Evolutionary conservation across 1,284 basidiomycete genomes (phyloP).

Genomic region (Ceraceosorus guamensis): DNA sequence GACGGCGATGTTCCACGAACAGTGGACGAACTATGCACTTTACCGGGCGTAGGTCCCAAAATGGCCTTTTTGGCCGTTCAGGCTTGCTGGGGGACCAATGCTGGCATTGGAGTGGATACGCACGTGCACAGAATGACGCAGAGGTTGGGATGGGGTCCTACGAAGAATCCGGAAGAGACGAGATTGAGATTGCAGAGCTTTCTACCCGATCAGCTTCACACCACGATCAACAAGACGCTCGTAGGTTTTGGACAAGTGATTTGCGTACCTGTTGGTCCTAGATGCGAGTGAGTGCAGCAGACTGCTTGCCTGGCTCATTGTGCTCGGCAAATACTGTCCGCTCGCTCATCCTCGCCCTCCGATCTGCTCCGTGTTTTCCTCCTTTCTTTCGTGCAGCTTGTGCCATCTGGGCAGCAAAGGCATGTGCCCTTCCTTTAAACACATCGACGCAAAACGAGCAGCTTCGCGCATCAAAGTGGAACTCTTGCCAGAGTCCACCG

Average conservation of each 20-base stretch:
- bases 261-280: conserved; percentile 73
- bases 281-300: conserved; percentile 66
- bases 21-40: conserved; percentile 34
- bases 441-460: conserved; percentile 23
- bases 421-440: conserved; percentile 32
- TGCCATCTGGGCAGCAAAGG: conserved; percentile 24
- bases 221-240: conserved; percentile 37
- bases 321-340: too few species aligned
- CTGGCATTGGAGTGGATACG: conserved; percentile 92
- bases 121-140: conserved; percentile 95
- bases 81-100: conserved; percentile 73
- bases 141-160: conserved; percentile 82
- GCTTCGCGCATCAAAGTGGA: conserved; percentile 11
- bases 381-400: conserved; percentile 10
- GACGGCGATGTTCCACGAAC: conserved; percentile 33
- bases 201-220: conserved; percentile 32
- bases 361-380: not conserved
- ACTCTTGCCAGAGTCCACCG: conserved; percentile 11
- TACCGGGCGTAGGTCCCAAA: conserved; percentile 48
- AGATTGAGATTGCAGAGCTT: conserved; percentile 40
- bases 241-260: conserved; percentile 61
- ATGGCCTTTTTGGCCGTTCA: conserved; percentile 59
- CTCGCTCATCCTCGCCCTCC: not conserved
- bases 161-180: conserved; percentile 80
- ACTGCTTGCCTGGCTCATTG: not conserved